Evolutionary conservation across 176 grass and related monocot species (phyloP), one percentile per base, ranked within the genome.

Genomic region (Carex scoparia): DNA sequence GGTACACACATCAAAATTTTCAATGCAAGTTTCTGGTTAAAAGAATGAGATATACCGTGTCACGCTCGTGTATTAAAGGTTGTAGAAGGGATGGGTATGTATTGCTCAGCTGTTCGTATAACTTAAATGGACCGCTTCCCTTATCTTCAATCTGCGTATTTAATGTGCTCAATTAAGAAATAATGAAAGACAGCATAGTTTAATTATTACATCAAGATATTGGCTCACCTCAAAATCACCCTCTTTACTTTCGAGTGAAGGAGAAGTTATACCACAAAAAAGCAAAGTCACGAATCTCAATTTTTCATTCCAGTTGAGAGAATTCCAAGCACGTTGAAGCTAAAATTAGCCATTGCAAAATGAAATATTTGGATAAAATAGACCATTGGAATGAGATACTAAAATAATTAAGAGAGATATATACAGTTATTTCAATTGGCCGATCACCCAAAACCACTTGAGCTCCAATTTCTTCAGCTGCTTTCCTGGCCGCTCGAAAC

Each of bases 391-490:
- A 46, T 48, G 58, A 14, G 1, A 81, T 31, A 67, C 58, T 38
- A 54, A 67, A 51, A 14, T 82, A 3, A n/a, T 64, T 77, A 64
- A 46, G 6, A 44, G 16, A 84, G 32, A 1, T 73, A 62, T 83
- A 81, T 92, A 98, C 95, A 18, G 95, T 95, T 85, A 98, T 98
- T 87, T 98, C 95, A 84, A 95, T 98, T 19, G 95, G 95, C 5
- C 93, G 96, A 85, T 98, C 93, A 31, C 96, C 96, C 48, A 98
- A 84, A 90, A 98, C 96, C 56, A 98, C 84, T 66, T 98, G 96
- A 81, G 93, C 91, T 0, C 93, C 93, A 79, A 98, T 83, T n/a
- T 98, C 93, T 92, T 98, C 96, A 87, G 93, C 88, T 63, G 89
- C 91, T 88, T 81, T 98, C 74, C 93, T 88, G 49, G 93, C 93